Evolutionary conservation across 2,329 filamentous ascomycete species (phyloP).

Genomic region (Paraconiothyrium sp.): DNA sequence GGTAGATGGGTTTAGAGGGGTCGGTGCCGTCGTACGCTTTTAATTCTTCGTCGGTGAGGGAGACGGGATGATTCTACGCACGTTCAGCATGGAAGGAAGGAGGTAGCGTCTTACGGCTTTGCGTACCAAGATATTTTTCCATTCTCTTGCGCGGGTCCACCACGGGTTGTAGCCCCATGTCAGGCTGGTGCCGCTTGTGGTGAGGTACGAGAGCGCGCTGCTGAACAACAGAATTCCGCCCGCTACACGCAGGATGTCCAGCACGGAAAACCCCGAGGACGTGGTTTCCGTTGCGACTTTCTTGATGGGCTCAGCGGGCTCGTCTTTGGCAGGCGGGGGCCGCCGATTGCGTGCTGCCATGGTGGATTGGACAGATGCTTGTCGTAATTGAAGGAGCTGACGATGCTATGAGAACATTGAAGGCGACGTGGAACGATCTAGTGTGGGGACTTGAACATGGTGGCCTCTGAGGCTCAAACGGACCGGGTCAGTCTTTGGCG

Average conservation of each 20-base stretch:
- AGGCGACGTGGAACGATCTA: background rate
- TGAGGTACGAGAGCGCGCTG: constrained; percentile 77
- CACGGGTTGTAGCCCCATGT: constrained; percentile 52
- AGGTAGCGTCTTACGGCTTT: background rate
- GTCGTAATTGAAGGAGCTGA: background rate
- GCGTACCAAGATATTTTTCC: constrained; percentile 45
- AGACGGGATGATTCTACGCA: constrained; percentile 64
- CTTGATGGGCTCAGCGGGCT: constrained; percentile 32
- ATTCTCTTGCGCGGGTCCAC: constrained; percentile 49
- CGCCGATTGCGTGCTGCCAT: constrained; percentile 28
- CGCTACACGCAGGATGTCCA: constrained; percentile 76
- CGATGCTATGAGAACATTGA: background rate
- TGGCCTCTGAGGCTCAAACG: constrained; percentile 17
- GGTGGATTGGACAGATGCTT: background rate
- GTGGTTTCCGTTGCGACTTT: constrained; percentile 32
- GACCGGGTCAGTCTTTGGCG: constrained; percentile 10
- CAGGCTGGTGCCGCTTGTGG: constrained; percentile 70
- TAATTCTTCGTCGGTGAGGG: constrained; percentile 80
- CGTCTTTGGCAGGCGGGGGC: constrained; percentile 18
- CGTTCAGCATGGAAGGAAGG: background rate
- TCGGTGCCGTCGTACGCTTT: constrained; percentile 80
- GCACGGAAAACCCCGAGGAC: constrained; percentile 34
- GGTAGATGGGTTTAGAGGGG: constrained; percentile 79
- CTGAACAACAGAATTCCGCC: constrained; percentile 73
- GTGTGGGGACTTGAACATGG: constrained; percentile 13